phyloP scores from a whole-genome alignment of 768 basidiomycete genomes.

The Mrakia blollopis region DNA sequence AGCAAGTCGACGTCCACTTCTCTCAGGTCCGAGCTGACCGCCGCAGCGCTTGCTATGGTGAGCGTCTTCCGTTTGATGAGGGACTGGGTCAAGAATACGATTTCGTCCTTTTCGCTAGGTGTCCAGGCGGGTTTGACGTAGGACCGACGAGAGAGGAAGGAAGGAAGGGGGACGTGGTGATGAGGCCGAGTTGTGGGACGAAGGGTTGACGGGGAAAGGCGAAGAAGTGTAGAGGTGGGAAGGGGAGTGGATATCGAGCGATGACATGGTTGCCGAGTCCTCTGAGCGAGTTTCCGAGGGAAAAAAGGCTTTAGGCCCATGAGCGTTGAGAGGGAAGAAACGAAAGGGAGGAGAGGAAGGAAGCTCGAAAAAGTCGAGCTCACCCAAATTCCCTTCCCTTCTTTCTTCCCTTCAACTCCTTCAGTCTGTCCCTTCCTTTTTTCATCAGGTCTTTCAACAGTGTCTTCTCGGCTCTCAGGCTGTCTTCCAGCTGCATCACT shows the following conservation, averaged over 20 bases:
- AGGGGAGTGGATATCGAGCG: neutral
- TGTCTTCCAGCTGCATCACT: neutral
- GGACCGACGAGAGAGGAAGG: neutral
- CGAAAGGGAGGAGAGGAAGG: neutral
- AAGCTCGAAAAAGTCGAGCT: neutral
- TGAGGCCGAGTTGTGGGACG: neutral
- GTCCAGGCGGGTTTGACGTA: neutral
- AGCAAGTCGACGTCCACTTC: neutral
- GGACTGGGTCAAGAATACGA: neutral
- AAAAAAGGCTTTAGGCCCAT: neutral
- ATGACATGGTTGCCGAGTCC: neutral
- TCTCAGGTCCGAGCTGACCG: neutral
- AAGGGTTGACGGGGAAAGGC: neutral
- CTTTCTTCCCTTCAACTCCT: neutral
- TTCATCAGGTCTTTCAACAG: neutral
- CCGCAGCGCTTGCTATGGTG: neutral
- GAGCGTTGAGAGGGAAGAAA: neutral
- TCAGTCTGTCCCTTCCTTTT: neutral
- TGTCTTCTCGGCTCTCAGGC: conserved; percentile 2
- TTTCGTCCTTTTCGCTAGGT: neutral
- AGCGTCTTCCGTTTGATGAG: neutral
- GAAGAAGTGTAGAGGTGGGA: neutral
- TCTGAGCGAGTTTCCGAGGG: neutral
- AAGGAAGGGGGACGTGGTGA: neutral
- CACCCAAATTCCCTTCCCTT: neutral